Percentiles rank a stretch among this genome's conserved stretches.
Conservation (phyloP, 2,329 filamentous ascomycete species). For the Aspergillus fijiensis region DNA sequence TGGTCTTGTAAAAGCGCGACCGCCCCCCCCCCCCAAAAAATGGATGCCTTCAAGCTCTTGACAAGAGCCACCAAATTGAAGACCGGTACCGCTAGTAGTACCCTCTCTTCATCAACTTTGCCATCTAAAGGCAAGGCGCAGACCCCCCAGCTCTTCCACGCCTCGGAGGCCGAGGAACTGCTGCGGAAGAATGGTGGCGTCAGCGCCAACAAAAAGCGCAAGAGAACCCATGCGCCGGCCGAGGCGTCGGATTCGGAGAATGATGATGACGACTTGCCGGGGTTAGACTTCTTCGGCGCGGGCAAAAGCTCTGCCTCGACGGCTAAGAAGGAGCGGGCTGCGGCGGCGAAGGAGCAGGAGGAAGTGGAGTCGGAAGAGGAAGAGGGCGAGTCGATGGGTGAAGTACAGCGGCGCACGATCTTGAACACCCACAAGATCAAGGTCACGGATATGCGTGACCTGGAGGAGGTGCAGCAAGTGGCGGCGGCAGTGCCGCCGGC, state of each 20-base stretch:
- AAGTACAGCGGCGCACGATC: conserved; percentile 71
- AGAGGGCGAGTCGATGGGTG: conserved; percentile 50
- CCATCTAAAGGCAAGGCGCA: conserved; percentile 43
- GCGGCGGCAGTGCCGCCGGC: conserved; percentile 17
- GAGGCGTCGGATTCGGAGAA: conserved; percentile 19
- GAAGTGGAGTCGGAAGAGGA: conserved; percentile 26
- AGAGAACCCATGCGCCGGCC: conserved; percentile 29
- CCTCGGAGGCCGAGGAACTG: conserved; percentile 30
- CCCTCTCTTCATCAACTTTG: conserved; percentile 30
- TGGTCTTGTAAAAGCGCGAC: conserved; percentile 7
- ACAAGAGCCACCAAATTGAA: conserved; percentile 48
- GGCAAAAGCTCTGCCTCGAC: conserved; percentile 27
- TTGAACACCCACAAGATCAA: conserved; percentile 82
- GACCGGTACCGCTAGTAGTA: conserved; percentile 19
- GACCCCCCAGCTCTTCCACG: conserved; percentile 40
- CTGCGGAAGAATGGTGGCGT: conserved; percentile 26
- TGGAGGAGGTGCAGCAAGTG: conserved; percentile 35
- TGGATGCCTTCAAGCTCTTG: conserved; percentile 49
- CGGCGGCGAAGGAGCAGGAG: conserved; percentile 17
- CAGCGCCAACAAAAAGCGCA: conserved; percentile 35
- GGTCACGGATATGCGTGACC: conserved; percentile 68
- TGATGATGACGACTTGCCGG: conserved; percentile 24
- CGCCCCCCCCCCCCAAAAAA: conserved; percentile 19
- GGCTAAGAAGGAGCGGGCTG: conserved; percentile 16
- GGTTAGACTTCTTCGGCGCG: conserved; percentile 40